Evolutionary conservation across 129 eudicot genomes (phyloP), one percentile per base, ranked within the genome.

Genomic region (Apium graveolens): DNA sequence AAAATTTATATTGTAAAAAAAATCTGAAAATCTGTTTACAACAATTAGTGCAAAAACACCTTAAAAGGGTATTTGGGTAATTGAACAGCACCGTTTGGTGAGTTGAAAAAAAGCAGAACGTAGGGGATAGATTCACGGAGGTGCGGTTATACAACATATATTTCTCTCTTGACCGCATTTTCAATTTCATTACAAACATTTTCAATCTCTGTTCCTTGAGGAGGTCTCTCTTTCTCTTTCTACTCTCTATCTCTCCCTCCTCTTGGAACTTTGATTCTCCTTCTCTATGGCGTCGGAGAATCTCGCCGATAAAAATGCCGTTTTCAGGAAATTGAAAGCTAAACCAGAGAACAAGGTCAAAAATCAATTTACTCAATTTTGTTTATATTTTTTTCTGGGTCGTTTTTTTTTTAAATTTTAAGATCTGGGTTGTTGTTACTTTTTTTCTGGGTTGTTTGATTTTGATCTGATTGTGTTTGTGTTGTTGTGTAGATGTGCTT

Each of bases 291-390:
- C 97, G 51, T 78, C 89, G 79, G 98, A 91, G 12, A 80, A 27
- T 43, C 87, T 76, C 79, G 82, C 89, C 85, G 98, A 94, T 85
- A 94, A 86, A 74, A 94, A 79, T 80, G 95, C 87, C 73, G 83
- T 94, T 84, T 94, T 94, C 89, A 82, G 88, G 83, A 94, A 94
- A 90, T 93, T 94, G 83, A 94, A 81, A 84, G 76, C 98, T 73
- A 94, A 94, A 85, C 80, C 96, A 41, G 98, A 94, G 17, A 94
- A 94, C 77, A 94, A 94, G 98, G 98, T 91, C 10, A n/a, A 31
- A 35, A 21, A n/a, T 31, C 11, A 71, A 42, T 82, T 46, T 0
- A 31, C 71, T 68, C 29, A 39, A 68, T 3, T 75, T 51, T 1
- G 21, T 38, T 55, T 9, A 9, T 32, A 39, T 80, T 72, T 16